Conservation (phyloP, 352 stramenopile species). For the Pythium dissotocum region DNA sequence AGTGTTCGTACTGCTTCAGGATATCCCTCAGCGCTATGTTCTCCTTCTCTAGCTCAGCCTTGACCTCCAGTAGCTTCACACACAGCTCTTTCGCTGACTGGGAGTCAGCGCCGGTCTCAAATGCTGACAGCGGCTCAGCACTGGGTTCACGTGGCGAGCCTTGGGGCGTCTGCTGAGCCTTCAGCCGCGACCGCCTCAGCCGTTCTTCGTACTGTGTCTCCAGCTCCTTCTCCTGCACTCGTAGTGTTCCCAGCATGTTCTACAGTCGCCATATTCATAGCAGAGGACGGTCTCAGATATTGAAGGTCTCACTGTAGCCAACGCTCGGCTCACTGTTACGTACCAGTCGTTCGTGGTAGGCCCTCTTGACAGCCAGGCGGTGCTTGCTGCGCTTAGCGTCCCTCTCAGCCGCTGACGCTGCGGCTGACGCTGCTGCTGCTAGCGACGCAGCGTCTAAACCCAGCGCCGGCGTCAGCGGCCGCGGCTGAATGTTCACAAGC, state of each 20-base stretch:
- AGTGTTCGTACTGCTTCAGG: slow-evolving; percentile 31
- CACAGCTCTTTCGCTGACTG: slow-evolving; percentile 25
- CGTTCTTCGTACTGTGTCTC: slow-evolving; percentile 31
- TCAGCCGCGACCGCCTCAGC: neutral
- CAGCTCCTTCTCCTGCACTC: slow-evolving; percentile 31
- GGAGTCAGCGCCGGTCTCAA: neutral
- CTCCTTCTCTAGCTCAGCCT: slow-evolving; percentile 32
- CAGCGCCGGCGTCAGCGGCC: slow-evolving; percentile 1
- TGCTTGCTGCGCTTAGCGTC: slow-evolving; percentile 20
- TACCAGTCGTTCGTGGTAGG: slow-evolving; percentile 39
- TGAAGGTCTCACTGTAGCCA: neutral
- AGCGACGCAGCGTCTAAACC: neutral
- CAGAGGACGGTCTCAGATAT: neutral
- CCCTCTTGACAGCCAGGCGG: slow-evolving; percentile 37
- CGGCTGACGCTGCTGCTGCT: neutral
- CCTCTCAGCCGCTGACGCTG: slow-evolving; percentile 1
- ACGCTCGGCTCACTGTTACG: neutral
- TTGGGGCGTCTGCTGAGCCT: neutral
- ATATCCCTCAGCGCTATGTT: slow-evolving; percentile 32
- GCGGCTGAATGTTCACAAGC: slow-evolving; percentile 30
- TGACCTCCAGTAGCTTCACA: slow-evolving; percentile 34
- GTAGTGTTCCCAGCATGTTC: slow-evolving; percentile 38
- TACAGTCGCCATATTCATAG: slow-evolving; percentile 12
- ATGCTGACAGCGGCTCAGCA: neutral
- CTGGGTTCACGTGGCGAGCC: neutral